These are phyloP conservation scores for Botryotinia calthae DNA, from an alignment of 2,329 filamentous ascomycete genomes.

Conservation along the genomic window DNA sequence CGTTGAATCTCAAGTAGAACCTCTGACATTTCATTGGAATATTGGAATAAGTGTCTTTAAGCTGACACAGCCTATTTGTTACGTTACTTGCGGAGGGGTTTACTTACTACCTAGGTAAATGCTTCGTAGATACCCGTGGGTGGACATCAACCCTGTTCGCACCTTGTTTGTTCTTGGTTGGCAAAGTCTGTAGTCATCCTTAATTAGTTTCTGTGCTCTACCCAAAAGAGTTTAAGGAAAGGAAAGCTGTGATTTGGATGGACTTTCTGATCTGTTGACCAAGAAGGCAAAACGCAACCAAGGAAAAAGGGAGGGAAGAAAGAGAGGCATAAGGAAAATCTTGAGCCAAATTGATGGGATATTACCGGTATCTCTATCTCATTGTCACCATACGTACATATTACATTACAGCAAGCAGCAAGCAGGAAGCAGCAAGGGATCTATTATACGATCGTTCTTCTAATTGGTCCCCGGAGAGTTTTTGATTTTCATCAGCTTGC, in stretches of 20 bases:
- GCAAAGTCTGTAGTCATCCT: not conserved
- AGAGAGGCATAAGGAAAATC: not conserved
- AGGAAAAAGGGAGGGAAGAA: not conserved
- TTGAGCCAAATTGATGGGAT: not conserved
- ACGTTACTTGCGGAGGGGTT: not conserved
- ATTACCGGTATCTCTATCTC: not conserved
- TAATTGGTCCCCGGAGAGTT: not conserved
- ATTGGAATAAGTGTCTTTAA: not conserved
- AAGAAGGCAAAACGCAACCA: not conserved
- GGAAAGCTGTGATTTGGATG: not conserved
- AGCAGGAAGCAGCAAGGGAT: not conserved
- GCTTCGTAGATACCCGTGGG: not conserved
- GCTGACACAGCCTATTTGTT: slow-evolving; percentile 6
- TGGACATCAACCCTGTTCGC: not conserved
- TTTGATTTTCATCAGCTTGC: not conserved
- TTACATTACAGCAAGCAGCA: not conserved
- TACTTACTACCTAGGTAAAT: not conserved
- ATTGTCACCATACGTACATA: not conserved
- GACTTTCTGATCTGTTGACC: not conserved
- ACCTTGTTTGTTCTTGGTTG: not conserved
- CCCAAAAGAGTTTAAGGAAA: not conserved
- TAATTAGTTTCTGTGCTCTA: not conserved
- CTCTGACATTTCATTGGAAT: not conserved
- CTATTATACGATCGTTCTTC: not conserved
- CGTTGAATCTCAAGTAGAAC: not conserved